Evolutionary conservation across 139 green algal species (phyloP).

Genomic region (Chlamydomonas sp.): DNA sequence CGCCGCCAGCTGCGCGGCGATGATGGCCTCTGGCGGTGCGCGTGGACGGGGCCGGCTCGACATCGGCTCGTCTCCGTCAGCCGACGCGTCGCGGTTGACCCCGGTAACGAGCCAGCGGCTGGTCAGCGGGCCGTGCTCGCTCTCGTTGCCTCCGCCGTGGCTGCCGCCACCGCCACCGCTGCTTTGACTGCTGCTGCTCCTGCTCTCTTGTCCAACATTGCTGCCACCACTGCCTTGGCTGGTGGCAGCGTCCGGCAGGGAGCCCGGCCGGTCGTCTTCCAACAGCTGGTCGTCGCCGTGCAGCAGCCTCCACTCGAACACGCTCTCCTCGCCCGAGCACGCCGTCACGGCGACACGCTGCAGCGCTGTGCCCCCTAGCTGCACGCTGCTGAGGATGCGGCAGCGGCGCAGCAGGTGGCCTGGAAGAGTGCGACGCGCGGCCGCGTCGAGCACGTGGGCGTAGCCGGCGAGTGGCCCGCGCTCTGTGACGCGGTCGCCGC

Average conservation of each 20-base stretch:
- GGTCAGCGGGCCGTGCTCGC: too few relatives aligned
- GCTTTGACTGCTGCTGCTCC: neutral
- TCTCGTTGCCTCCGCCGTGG: too few relatives aligned
- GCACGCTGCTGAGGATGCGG: conserved; percentile 47
- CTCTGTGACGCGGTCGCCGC: conserved; percentile 16
- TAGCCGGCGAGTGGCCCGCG: conserved; percentile 22
- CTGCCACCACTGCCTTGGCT: neutral
- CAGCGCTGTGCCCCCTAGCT: conserved; percentile 17
- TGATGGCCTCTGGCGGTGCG: conserved; percentile 21
- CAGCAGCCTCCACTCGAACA: conserved; percentile 2
- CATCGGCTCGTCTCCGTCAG: too few relatives aligned
- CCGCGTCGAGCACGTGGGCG: conserved; percentile 19
- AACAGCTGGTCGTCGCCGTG: neutral
- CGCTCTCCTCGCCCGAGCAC: conserved; percentile 1
- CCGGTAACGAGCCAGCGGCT: too few relatives aligned
- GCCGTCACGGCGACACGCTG: conserved; percentile 39
- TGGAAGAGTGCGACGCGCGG: conserved; percentile 40
- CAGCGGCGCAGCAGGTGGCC: conserved; percentile 55
- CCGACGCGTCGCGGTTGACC: too few relatives aligned
- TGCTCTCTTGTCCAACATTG: neutral
- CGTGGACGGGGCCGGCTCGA: too few relatives aligned
- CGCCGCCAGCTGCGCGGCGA: conserved; percentile 40
- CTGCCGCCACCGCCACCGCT: too few relatives aligned
- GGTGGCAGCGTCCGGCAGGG: too few relatives aligned
- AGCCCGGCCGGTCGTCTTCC: neutral